Evolutionary conservation across 345 rosid genomes (phyloP).

Genomic region (Gossypium herbaceum): DNA sequence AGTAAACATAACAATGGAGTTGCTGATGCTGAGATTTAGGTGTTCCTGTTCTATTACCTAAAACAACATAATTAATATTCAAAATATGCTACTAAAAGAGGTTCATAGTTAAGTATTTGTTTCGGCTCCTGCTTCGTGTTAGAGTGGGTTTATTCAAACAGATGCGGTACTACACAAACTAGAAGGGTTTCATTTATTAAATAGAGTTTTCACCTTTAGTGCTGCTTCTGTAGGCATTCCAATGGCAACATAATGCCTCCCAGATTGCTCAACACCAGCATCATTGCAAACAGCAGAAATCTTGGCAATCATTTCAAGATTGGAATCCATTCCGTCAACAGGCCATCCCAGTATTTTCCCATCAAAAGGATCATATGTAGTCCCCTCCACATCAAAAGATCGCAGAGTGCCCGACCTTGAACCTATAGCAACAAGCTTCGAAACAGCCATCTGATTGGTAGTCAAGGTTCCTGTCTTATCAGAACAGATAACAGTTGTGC

Average conservation of each 20-base stretch:
- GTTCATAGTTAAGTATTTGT: not conserved
- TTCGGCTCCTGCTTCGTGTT: not conserved
- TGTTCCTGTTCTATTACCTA: not conserved
- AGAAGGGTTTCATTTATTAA: not conserved
- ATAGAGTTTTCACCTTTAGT: slow-evolving; percentile 53
- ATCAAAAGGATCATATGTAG: slow-evolving; percentile 73
- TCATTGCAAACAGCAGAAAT: slow-evolving; percentile 89
- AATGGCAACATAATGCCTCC: slow-evolving; percentile 51
- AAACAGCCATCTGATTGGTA: slow-evolving; percentile 88
- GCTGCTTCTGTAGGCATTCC: slow-evolving; percentile 99
- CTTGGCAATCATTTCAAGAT: slow-evolving; percentile 88
- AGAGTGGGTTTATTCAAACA: not conserved
- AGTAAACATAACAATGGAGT: not conserved
- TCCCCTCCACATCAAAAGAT: slow-evolving; percentile 78
- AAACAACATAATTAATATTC: not conserved
- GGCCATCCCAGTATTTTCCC: slow-evolving; percentile 81
- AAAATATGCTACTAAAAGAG: not conserved
- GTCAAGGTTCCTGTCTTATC: slow-evolving; percentile 95
- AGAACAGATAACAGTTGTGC: slow-evolving; percentile 89
- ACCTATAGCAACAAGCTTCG: slow-evolving; percentile 85
- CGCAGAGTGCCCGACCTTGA: slow-evolving; percentile 61
- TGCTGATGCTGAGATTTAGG: not conserved
- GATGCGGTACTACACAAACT: not conserved
- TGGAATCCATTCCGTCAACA: slow-evolving; percentile 65
- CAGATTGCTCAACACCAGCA: slow-evolving; percentile 66